phyloP scores from a whole-genome alignment of 805 yeast species.

The Brettanomyces custersianus region DNA sequence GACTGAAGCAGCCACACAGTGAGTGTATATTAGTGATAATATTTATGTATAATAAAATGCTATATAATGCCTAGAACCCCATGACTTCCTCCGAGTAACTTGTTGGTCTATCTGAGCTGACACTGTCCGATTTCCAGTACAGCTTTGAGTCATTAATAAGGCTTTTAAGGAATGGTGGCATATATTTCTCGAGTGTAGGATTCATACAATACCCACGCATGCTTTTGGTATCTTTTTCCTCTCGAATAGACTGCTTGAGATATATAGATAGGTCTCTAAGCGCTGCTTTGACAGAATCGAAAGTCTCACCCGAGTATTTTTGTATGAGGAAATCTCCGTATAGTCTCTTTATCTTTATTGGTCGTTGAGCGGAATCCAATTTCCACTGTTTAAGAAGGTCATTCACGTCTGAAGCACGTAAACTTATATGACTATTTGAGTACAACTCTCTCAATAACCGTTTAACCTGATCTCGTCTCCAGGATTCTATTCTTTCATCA shows the following conservation, averaged over 20 bases:
- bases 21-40: too few species aligned
- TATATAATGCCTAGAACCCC: too few species aligned
- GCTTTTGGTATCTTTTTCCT: too few species aligned
- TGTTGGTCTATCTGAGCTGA: too few species aligned
- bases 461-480: conserved; percentile 4
- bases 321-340: conserved; percentile 5
- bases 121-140: too few species aligned
- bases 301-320: background rate
- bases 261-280: background rate
- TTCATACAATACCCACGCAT: conserved; percentile 19
- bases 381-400: background rate
- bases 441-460: conserved; percentile 1
- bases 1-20: too few species aligned
- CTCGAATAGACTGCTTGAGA: background rate
- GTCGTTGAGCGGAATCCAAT: background rate
- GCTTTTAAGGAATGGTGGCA: conserved; percentile 22
- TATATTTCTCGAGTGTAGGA: conserved; percentile 21
- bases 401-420: background rate
- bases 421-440: background rate
- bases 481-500: conserved; percentile 3
- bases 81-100: too few species aligned
- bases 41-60: too few species aligned
- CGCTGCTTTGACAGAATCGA: background rate
- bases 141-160: conserved; percentile 19
- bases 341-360: conserved; percentile 1